A percentile compares a stretch with the other conserved stretches of the same genome.
phyloP scores from a whole-genome alignment of 352 stramenopile species.

The Phytophthora sojae region DNA sequence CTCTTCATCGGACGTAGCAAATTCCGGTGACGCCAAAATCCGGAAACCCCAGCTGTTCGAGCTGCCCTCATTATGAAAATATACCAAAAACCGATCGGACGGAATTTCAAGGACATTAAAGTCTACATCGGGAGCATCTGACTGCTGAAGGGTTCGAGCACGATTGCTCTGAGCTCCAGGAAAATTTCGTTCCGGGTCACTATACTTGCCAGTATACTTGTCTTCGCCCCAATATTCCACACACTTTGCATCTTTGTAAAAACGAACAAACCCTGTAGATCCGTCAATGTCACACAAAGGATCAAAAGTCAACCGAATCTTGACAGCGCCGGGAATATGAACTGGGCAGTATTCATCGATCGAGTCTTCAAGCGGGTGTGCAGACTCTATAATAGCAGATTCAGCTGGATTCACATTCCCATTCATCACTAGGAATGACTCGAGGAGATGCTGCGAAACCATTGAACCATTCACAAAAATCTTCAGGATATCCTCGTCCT shows the following conservation, averaged over 20 bases:
- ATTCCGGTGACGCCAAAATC: slow-evolving; percentile 62
- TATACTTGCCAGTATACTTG: slow-evolving; percentile 77
- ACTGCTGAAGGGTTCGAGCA: slow-evolving; percentile 33
- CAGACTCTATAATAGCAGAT: slow-evolving; percentile 69
- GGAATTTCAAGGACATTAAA: slow-evolving; percentile 63
- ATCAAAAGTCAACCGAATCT: slow-evolving; percentile 83
- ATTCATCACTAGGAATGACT: slow-evolving; percentile 71
- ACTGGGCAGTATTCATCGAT: slow-evolving; percentile 76
- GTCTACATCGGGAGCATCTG: slow-evolving; percentile 21
- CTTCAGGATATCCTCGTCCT: slow-evolving; percentile 66
- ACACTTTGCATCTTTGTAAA: slow-evolving; percentile 77
- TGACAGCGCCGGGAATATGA: slow-evolving; percentile 73
- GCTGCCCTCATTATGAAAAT: slow-evolving; percentile 68
- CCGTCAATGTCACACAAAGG: slow-evolving; percentile 69
- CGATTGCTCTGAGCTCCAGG: slow-evolving; percentile 72
- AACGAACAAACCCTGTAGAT: slow-evolving; percentile 67
- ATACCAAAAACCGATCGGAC: slow-evolving; percentile 75
- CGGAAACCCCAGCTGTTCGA: slow-evolving; percentile 78
- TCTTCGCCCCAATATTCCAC: slow-evolving; percentile 77
- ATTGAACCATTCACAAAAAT: slow-evolving; percentile 77
- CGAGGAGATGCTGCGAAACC: slow-evolving; percentile 67
- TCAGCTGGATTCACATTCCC: slow-evolving; percentile 47
- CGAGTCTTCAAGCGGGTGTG: slow-evolving; percentile 58
- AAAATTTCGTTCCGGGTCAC: slow-evolving; percentile 79
- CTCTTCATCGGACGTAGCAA: slow-evolving; percentile 21